Conservation (phyloP, 2,329 filamentous ascomycete genomes). For the Penicillium oxalicum region DNA sequence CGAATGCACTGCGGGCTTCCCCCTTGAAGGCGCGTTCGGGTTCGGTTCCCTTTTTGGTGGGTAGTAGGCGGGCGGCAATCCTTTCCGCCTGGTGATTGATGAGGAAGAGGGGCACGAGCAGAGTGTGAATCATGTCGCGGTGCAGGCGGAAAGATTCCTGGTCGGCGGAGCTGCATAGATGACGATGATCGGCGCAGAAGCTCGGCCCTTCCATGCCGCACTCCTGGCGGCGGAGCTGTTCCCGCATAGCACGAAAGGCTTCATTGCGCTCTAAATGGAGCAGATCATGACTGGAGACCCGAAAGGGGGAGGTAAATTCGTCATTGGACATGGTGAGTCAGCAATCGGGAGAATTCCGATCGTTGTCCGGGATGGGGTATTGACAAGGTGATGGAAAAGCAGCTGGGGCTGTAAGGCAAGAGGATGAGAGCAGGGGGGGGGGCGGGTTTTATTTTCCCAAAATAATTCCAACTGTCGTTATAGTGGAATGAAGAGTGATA, state of each 20-base stretch:
- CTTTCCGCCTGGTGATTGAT: constrained; percentile 51
- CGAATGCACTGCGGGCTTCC: constrained; percentile 51
- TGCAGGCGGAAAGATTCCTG: constrained; percentile 44
- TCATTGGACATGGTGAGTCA: constrained; percentile 4
- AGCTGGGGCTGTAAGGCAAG: neutral
- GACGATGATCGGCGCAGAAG: constrained; percentile 34
- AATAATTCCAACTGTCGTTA: neutral
- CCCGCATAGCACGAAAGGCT: constrained; percentile 30
- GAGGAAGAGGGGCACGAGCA: constrained; percentile 53
- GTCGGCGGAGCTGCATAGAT: constrained; percentile 25
- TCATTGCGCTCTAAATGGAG: constrained; percentile 31
- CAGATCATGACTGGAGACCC: constrained; percentile 27
- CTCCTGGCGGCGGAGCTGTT: constrained; percentile 32
- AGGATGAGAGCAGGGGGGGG: too few relatives aligned
- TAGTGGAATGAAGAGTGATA: neutral
- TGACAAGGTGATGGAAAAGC: too few relatives aligned
- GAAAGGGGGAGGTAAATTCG: constrained; percentile 28
- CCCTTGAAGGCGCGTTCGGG: constrained; percentile 53
- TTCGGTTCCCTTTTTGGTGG: constrained; percentile 45
- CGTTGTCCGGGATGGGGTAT: neutral
- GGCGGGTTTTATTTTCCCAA: neutral
- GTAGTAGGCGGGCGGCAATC: constrained; percentile 47
- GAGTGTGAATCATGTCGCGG: constrained; percentile 54
- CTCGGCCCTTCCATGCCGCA: constrained; percentile 32
- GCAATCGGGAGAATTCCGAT: neutral